Base-by-base conservation (phyloP, 208 protist genomes). In the Leishmania guyanensis region DNA sequence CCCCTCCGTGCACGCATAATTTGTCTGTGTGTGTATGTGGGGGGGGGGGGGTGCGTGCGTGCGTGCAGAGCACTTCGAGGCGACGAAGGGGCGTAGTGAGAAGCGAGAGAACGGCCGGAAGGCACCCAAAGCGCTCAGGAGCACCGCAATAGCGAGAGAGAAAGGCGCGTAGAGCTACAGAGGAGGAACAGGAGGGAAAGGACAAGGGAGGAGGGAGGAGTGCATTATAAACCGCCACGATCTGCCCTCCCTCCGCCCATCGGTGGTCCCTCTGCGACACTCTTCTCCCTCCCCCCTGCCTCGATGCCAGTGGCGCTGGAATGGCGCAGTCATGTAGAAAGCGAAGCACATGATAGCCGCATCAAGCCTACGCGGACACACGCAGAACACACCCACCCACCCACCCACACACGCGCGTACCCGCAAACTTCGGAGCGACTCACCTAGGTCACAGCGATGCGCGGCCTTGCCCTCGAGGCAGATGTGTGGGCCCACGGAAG, bases 101-200 rank as follows among this genome's bases (percentile, higher is more conserved):
- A 26, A 54, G n/a, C n/a, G 58, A 33, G 26, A 9, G 33, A 33
- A 65, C 20, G 10, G n/a, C 58, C 16, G 66, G 66, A 71, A 46
- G 66, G n/a, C 36, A 5, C 66, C 22, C 66, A 10, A 60, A 60
- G 54, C 54, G 20, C 54, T 43, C 39, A 43, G 39, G 39, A 60
- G 54, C 20, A 22, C 22, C 66, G n/a, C 46, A 10, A 43, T 29
- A 46, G 48, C 26, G 39, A 64, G 50, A 79, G 77, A 80, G 66
- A 80, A 62, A 74, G 66, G 71, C 48, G 65, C 46, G 74, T 26
- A 70, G 46, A 83, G 58, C 46, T 22, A 73, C 17, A 83, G 43
- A 77, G 71, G 56, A 56, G 14, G 36, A 36, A 60, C 10, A 72
- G 68, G 53, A 65, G 0, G 51, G 29, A 77, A 48, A 77, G 5